Evolutionary conservation across 805 yeast genomes (phyloP), one percentile per base, ranked within the genome.

Genomic region (Brettanomyces bruxellensis): DNA sequence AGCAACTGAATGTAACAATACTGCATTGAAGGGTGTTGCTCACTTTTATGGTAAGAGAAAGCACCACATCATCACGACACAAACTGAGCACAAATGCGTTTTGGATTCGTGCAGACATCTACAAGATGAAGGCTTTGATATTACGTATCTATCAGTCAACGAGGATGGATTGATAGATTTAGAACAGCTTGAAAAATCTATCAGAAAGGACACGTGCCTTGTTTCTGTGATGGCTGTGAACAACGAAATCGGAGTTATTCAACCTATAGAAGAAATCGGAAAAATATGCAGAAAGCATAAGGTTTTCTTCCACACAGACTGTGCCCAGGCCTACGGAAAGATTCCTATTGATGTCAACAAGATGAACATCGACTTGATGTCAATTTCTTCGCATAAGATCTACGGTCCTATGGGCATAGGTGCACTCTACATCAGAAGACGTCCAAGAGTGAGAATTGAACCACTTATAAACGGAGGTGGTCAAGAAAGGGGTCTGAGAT

Each of bases 351-450:
- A 93, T 62, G 99, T 93, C 51, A 89, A 93, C 70, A 85, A 83
- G 56, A 79, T 81, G 82, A 90, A 93, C 65, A 86, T 93, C 56
- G 99, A 93, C 66, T 69, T 91, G 54, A 72, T 93, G 82, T 88
- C 96, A 23, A 85, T 93, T 50, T 87, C 96, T 1, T 90, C 96
- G 2, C 99, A 93, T 69, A 93, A 93, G 70, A 83, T 93, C 51
- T 93, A 93, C 67, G 99, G 99, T 5, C 99, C 99, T 55, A 93
- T 83, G 78, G 99, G 99, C 51, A 78, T 89, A 49, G 99, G 99
- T 59, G 99, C 99, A 8, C 73, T 90, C 55, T 93, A 76, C 61
- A 91, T 93, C 37, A 82, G 99, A 70, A 86, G 99, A 75, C 83
- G 99, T 68, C 99, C 99, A 51, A 83, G 99, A 69, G 99, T 93